Conservation (phyloP, 148 eudicot species). For the Mesembryanthemum crystallinum region DNA sequence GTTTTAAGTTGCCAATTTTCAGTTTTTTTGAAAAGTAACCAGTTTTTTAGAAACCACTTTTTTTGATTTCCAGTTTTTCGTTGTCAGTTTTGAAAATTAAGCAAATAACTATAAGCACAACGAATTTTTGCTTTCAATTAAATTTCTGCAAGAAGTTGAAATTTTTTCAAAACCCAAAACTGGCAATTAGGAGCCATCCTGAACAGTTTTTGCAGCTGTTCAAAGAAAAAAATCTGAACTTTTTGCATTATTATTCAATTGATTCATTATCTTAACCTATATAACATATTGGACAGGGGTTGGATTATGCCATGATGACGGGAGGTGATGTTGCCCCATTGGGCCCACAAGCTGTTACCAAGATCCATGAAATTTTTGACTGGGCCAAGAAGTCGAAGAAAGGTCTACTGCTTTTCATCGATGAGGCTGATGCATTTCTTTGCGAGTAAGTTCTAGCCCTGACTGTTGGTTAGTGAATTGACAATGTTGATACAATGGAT, state of each 20-base stretch:
- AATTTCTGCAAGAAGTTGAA: no score
- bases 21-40: no score
- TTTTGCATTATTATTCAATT: background rate
- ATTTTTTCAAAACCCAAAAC: no score
- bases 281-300: conserved; percentile 49
- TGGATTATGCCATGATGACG: conserved; percentile 99
- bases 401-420: conserved; percentile 87
- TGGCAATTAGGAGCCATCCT: no score
- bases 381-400: conserved; percentile 89
- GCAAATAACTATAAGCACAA: no score
- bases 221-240: no score
- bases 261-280: conserved; percentile 10
- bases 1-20: no score
- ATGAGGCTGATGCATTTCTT: conserved; percentile 96
- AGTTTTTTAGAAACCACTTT: no score
- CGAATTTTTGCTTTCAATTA: no score
- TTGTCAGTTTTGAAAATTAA: no score
- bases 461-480: conserved; percentile 1
- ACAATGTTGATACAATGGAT: background rate
- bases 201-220: no score
- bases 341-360: conserved; percentile 95
- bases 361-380: conserved; percentile 96
- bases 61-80: no score
- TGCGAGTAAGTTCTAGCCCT: conserved; percentile 75
- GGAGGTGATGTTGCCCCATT: conserved; percentile 98